Conservation (phyloP, 805 yeast species). For the Pichia insulana region DNA sequence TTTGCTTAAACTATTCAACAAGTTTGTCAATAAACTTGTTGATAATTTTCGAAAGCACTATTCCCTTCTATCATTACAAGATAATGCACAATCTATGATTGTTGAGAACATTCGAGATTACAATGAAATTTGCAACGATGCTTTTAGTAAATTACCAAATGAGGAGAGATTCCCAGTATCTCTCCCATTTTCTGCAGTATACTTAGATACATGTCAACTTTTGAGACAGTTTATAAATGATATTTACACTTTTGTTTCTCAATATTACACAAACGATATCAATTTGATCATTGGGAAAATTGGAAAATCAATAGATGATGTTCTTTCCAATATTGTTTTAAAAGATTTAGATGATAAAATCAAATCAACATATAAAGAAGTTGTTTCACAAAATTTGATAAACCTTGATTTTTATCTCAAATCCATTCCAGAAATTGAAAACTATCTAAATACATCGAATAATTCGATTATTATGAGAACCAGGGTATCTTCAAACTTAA, state of each 20-base stretch:
- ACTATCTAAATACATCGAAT: constrained; percentile 24
- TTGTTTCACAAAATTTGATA: constrained; percentile 79
- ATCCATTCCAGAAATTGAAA: constrained; percentile 65
- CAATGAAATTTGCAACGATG: constrained; percentile 46
- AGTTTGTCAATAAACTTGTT: constrained; percentile 49
- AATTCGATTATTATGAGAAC: constrained; percentile 31
- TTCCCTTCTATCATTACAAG: constrained; percentile 54
- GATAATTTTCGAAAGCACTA: constrained; percentile 54
- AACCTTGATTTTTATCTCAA: constrained; percentile 79
- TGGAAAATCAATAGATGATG: constrained; percentile 53
- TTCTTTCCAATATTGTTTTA: constrained; percentile 62
- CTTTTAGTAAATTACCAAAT: constrained; percentile 20
- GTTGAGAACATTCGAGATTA: constrained; percentile 53
- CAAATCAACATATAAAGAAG: constrained; percentile 74
- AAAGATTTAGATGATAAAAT: constrained; percentile 52
- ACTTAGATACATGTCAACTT: constrained; percentile 78
- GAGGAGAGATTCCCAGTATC: constrained; percentile 44
- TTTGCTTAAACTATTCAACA: constrained; percentile 48
- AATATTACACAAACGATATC: constrained; percentile 55
- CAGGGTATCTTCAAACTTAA: constrained; percentile 19
- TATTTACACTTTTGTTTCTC: constrained; percentile 55
- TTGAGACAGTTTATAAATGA: constrained; percentile 56
- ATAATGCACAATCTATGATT: constrained; percentile 82
- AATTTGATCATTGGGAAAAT: constrained; percentile 52
- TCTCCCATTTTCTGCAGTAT: constrained; percentile 81